A percentile compares a stretch with the other conserved stretches of the same genome.
Conservation (phyloP, 2,329 filamentous ascomycete species). For the Paecilomyces niveus region DNA sequence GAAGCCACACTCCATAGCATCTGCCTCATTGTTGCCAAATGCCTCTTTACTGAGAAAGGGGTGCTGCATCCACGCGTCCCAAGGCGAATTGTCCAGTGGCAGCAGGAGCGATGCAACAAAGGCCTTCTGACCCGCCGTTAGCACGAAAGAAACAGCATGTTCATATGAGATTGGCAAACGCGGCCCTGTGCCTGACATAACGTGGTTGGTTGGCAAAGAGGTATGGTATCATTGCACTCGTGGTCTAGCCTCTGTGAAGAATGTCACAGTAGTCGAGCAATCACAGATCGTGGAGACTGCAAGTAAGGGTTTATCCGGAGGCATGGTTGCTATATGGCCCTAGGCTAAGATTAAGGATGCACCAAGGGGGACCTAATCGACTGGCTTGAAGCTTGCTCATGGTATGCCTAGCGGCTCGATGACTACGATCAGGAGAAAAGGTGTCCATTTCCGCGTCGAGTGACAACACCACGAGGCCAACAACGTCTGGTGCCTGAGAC, state of each 20-base stretch:
- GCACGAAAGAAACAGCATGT: neutral
- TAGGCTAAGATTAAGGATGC: neutral
- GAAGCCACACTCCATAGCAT: neutral
- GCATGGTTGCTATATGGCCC: neutral
- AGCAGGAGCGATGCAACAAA: neutral
- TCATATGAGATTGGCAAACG: neutral
- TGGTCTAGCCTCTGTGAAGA: neutral
- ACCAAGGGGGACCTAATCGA: neutral
- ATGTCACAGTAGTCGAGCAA: neutral
- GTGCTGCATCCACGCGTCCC: neutral
- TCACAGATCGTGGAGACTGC: neutral
- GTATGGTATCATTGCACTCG: neutral
- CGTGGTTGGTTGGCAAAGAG: neutral
- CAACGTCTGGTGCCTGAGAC: neutral
- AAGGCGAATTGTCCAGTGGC: neutral
- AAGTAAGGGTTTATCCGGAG: neutral
- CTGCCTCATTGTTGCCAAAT: neutral
- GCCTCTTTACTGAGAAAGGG: neutral
- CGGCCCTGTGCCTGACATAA: neutral
- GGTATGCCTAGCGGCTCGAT: neutral
- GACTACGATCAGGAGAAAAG: neutral
- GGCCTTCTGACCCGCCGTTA: neutral
- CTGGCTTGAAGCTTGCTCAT: neutral
- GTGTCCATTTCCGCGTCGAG: neutral
- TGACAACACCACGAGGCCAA: neutral